These are phyloP conservation scores for Penicillium expansum DNA, from an alignment of 2,329 filamentous ascomycete species.

Conservation along the genomic window DNA sequence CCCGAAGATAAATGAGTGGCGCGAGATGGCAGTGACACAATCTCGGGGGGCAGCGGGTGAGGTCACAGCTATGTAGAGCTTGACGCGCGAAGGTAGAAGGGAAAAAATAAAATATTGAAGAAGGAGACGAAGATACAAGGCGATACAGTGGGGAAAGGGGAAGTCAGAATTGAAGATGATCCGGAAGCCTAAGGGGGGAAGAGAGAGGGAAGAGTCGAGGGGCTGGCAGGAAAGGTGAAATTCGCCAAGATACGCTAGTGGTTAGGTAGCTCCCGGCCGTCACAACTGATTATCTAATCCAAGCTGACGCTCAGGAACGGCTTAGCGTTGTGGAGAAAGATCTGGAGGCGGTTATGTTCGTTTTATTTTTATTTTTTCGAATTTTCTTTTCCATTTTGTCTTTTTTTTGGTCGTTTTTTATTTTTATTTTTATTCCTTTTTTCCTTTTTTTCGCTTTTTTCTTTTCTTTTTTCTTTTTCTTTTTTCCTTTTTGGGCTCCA, in stretches of 20 bases:
- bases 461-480: neutral
- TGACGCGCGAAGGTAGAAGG: slow-evolving; percentile 6
- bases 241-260: slow-evolving; percentile 27
- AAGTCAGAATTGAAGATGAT: slow-evolving; percentile 11
- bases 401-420: neutral
- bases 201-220: slow-evolving; percentile 26
- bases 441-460: neutral
- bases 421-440: neutral
- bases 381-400: neutral
- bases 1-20: slow-evolving; percentile 7
- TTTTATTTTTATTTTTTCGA: slow-evolving; percentile 1
- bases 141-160: slow-evolving; percentile 8
- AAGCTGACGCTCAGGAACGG: slow-evolving; percentile 18
- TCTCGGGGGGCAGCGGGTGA: slow-evolving; percentile 7
- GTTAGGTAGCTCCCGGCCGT: slow-evolving; percentile 26
- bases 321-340: slow-evolving; percentile 23
- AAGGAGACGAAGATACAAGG: slow-evolving; percentile 1
- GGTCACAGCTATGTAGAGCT: slow-evolving; percentile 8
- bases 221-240: slow-evolving; percentile 29
- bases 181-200: slow-evolving; percentile 18
- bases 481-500: neutral
- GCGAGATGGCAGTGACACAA: slow-evolving; percentile 5
- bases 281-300: slow-evolving; percentile 17
- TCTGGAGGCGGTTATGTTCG: slow-evolving; percentile 23
- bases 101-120: slow-evolving; percentile 5